Base-by-base conservation (phyloP, 768 basidiomycete species). In the Hericium erinaceus region DNA sequence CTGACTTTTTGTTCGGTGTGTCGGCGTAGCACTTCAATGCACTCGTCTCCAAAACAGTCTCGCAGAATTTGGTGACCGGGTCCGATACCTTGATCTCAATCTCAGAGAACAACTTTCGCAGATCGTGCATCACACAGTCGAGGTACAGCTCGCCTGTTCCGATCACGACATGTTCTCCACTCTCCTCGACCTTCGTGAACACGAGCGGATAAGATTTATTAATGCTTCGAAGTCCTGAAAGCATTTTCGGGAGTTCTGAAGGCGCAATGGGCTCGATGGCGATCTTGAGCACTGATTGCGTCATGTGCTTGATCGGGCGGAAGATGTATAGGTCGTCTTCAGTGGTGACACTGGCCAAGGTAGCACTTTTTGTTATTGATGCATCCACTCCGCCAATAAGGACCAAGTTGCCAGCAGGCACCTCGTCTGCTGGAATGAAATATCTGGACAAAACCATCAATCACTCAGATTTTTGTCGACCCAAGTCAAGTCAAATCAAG, bases 11-110 rank as follows among this genome's bases (percentile, higher is more conserved):
- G 74, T 99, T 99, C 6, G 97, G 97, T 33, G 97, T 98, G 65
- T 98, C 97, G 16, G 97, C 97, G 70, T 99, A 99, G 68, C 95
- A 98, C 73, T 98, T 99, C 61, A 99, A 73, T 3, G 95, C 97
- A 63, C 90, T 93, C 37, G 95, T 98, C 77, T 99, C 97, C 63
- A 98, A 76, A 20, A 98, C 95, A 2, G 97, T 99, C 75, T 99
- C 97, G 68, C 92, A 90, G 75, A 99, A 99, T 68, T 93, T 92
- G 15, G 94, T 95, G 40, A 98, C 94, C 1, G 97, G 97, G 75
- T 99, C 97, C 22, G 95, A 98, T 13, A 98, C 94, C 77, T 99
- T 99, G 79, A 99, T 98, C 78, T 99, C 97, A 64, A 98, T 97
- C 76, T 99, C 97, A 33, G 94, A 85, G 74, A 95, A 99, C 59